Conservation (phyloP, 345 rosid species). For the Reutealis trisperma region DNA sequence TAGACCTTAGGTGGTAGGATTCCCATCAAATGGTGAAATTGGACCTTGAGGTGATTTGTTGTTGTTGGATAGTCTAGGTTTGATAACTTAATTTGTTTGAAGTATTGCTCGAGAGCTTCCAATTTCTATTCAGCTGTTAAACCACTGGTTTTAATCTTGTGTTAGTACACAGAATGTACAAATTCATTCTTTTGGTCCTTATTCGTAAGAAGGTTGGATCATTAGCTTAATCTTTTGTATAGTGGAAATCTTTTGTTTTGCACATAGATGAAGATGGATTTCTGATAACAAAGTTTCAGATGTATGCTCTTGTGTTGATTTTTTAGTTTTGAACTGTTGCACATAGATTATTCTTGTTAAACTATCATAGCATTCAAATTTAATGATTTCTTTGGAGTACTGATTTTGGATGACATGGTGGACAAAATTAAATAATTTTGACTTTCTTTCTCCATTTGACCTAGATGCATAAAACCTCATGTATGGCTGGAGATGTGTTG, state of each 20-base stretch:
- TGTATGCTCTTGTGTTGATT: too few relatives aligned
- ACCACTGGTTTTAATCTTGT: background rate
- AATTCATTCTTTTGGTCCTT: background rate
- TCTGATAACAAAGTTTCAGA: background rate
- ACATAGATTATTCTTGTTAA: background rate
- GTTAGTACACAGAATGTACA: background rate
- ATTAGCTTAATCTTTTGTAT: background rate
- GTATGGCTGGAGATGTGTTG: background rate
- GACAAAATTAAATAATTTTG: background rate
- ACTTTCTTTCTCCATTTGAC: too few relatives aligned
- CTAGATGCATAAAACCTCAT: background rate
- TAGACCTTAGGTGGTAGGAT: background rate
- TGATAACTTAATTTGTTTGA: background rate
- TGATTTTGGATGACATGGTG: background rate
- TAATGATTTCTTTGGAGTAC: background rate
- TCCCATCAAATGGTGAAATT: background rate
- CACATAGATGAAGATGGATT: too few relatives aligned
- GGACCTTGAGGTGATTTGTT: background rate
- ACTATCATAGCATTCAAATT: background rate
- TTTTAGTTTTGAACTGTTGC: background rate
- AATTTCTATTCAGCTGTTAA: background rate
- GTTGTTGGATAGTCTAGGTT: background rate
- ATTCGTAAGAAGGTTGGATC: background rate
- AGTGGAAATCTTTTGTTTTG: background rate
- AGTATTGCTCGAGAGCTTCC: background rate